Evolutionary conservation across 2,329 filamentous ascomycete species (phyloP).

Genomic region (Aspergillus quadricinctus): DNA sequence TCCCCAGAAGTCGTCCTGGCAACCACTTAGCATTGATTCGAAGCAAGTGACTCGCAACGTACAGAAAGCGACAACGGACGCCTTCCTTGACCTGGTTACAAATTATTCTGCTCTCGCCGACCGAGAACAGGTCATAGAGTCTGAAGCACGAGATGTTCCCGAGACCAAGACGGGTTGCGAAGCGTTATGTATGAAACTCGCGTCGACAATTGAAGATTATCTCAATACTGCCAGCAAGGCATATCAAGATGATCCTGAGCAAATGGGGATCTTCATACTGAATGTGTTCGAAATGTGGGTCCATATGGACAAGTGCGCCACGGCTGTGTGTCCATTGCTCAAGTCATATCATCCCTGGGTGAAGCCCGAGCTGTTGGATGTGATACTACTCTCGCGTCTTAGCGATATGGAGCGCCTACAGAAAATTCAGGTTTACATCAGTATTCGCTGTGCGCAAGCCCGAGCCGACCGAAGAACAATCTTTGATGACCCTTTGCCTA

Average conservation of each 20-base stretch:
- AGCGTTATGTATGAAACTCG: conserved; percentile 28
- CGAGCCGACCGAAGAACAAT: conserved; percentile 37
- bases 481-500: conserved; percentile 41
- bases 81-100: conserved; percentile 6
- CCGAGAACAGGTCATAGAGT: conserved; percentile 6
- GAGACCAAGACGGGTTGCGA: background rate
- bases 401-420: conserved; percentile 50
- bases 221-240: conserved; percentile 27
- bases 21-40: background rate
- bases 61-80: conserved; percentile 6
- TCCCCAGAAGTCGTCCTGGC: background rate
- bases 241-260: conserved; percentile 46
- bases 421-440: conserved; percentile 49
- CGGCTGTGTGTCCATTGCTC: conserved; percentile 45
- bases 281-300: conserved; percentile 57
- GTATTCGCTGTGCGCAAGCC: conserved; percentile 27
- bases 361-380: conserved; percentile 47
- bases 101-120: conserved; percentile 12
- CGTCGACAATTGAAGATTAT: conserved; percentile 34
- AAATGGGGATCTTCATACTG: conserved; percentile 52
- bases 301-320: conserved; percentile 49
- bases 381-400: conserved; percentile 48
- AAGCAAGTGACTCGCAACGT: background rate
- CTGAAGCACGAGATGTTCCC: background rate
- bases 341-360: conserved; percentile 51